Evolutionary conservation across 306 rosid genomes (phyloP), one percentile per base, ranked within the genome.

Genomic region (Styphnolobium japonicum): DNA sequence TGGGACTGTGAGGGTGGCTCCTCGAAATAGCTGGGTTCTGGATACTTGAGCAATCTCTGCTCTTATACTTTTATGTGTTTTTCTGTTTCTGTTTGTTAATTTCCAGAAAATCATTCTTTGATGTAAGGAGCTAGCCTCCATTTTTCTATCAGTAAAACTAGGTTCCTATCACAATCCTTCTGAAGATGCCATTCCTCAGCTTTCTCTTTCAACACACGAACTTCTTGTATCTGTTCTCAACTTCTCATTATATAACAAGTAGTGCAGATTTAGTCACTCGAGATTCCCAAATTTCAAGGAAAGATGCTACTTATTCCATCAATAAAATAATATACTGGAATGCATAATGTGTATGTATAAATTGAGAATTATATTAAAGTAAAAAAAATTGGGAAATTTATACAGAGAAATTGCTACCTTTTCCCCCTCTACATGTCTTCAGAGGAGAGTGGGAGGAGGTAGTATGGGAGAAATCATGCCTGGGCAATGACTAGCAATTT

Each of bases 161-260:
- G n/a, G n/a, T n/a, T n/a, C n/a, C n/a, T n/a, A n/a, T n/a, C n/a
- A 22, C 48, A 55, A 3, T 39, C 60, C 76, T 56, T 11, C 15
- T 48, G 63, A 63, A 48, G 51, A 48, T 63, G 63, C 64, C 21
- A 33, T 74, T 18, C 36, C 23, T 70, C 62, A 62, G 36, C 40
- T 77, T 70, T 76, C 15, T 2, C 62, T 70, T 57, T 77, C 70
- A 31, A 39, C 8, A 14, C 25, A 31, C 33, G 11, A 52, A 14
- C 23, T 63, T 62, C 72, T 40, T 40, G 60, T 39, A 66, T 64
- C 74, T 73, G 51, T 73, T 42, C 37, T 51, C 42, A 71, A 22
- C 67, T 57, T 25, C 10, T 37, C 10, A 23, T 73, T 73, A 10
- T 19, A 68, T 70, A 42, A 60, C 39, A 39, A 80, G 37, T 42